Base-by-base conservation (phyloP, 306 rosid genomes). In the Parietaria judaica region DNA sequence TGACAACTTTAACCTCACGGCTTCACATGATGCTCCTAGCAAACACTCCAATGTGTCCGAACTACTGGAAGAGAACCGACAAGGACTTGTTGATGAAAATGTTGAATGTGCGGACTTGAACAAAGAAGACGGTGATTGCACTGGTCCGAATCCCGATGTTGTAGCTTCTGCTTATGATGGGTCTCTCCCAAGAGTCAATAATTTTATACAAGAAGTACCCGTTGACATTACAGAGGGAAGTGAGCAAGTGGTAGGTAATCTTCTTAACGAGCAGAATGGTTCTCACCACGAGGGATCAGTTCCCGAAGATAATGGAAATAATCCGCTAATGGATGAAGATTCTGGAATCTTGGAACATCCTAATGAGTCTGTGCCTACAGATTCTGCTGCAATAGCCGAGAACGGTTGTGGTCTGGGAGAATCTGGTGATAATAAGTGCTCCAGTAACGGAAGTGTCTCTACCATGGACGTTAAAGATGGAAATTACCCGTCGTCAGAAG, bases 211-310 rank as follows among this genome's bases (percentile, higher is more conserved):
- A 37, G 78, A 76, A 34, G 55, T 63, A 53, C 66, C 68, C 41
- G 55, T 70, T 45, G 59, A 68, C 35, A 62, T 64, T 58, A 54
- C 72, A 6, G 50, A 56, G 63, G 77, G 51, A 61, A 66, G 53
- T 56, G 61, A 55, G 65, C 82, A 47, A 11, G 61, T 71, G 31
- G 71, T 62, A 51, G 39, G 67, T 61, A 60, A 69, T 65, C 49
- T 62, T 67, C 45, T 61, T 67, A 65, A 66, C 61, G 60, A 58
- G 67, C 80, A 73, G 56, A 85, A 78, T 70, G 82, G 81, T 54
- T 56, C 43, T 49, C 48, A 66, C 51, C 55, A 54, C 67, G 79
- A 56, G 67, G 68, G 8, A 14, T 60, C 56, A 2, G 63, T 72
- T 43, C 59, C 75, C 52, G 71, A 53, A 63, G 64, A 61, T 52